Conservation (phyloP, 2,329 filamentous ascomycete genomes). For the Exophiala lecanii-corni region DNA sequence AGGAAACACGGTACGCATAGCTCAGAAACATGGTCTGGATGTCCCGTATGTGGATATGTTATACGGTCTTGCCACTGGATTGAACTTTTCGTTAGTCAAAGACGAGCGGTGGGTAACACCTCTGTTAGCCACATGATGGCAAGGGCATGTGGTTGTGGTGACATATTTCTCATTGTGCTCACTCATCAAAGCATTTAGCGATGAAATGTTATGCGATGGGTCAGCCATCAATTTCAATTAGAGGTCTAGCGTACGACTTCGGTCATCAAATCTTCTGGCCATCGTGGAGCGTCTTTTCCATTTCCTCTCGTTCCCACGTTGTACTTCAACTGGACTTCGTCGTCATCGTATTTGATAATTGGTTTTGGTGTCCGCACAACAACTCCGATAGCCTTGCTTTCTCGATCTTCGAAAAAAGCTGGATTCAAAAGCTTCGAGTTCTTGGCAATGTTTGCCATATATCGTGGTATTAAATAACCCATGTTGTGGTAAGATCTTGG, state of each 20-base stretch:
- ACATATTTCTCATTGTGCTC: no score
- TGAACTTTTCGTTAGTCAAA: constrained; percentile 4
- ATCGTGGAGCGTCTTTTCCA: constrained; percentile 45
- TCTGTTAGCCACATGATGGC: no score
- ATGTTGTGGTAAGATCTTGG: constrained; percentile 42
- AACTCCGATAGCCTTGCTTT: constrained; percentile 35
- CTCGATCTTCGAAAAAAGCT: constrained; percentile 46
- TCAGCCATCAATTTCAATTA: no score
- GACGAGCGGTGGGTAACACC: neutral
- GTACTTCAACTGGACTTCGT: constrained; percentile 39
- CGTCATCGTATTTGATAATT: constrained; percentile 37
- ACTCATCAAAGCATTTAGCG: no score
- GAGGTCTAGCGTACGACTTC: no score
- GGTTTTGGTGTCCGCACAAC: constrained; percentile 42
- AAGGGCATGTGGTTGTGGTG: no score
- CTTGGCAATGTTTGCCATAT: constrained; percentile 38
- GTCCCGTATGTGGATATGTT: constrained; percentile 63
- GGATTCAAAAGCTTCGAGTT: constrained; percentile 44
- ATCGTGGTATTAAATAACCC: constrained; percentile 38
- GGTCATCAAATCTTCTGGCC: constrained; percentile 40
- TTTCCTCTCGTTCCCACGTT: constrained; percentile 50
- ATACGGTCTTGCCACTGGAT: constrained; percentile 45
- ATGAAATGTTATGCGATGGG: no score
- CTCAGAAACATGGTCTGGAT: constrained; percentile 56
- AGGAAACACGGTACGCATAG: constrained; percentile 64